phyloP scores from a whole-genome alignment of 1,284 basidiomycete genomes.

The Polyporus tsugae region DNA sequence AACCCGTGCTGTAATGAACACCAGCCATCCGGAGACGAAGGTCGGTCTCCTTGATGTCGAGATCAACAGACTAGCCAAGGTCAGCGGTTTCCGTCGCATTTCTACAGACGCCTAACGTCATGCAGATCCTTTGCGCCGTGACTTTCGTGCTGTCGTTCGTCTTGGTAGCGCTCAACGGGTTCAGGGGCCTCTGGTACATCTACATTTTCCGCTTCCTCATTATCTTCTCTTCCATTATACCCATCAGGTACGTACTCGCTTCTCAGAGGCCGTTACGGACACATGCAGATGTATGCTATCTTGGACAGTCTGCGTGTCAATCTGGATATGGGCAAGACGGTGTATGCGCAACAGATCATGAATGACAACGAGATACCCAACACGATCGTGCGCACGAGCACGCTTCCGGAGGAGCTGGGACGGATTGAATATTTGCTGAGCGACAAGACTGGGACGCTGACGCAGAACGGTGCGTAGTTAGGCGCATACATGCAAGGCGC shows the following conservation, averaged over 20 bases:
- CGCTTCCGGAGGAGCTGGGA: conserved; percentile 96
- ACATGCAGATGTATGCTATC: neutral
- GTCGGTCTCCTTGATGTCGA: conserved; percentile 93
- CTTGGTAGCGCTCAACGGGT: conserved; percentile 96
- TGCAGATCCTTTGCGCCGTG: conserved; percentile 91
- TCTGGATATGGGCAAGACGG: conserved; percentile 99
- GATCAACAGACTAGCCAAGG: conserved; percentile 96
- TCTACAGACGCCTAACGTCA: conserved; percentile 1
- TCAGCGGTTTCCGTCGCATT: conserved; percentile 41
- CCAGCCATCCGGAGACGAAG: conserved; percentile 96
- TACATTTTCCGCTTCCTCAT: conserved; percentile 98
- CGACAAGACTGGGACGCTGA: conserved; percentile 98
- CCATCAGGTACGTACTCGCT: conserved; percentile 81
- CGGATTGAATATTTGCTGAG: conserved; percentile 95
- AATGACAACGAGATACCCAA: conserved; percentile 91
- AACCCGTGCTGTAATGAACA: conserved; percentile 99
- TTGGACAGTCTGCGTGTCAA: conserved; percentile 89
- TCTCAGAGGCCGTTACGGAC: neutral
- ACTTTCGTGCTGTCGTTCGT: conserved; percentile 93
- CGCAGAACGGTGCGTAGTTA: conserved; percentile 84
- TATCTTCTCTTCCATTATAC: conserved; percentile 98
- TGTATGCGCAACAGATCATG: conserved; percentile 97
- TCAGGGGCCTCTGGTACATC: conserved; percentile 95
- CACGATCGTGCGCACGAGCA: conserved; percentile 97
- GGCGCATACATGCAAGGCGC: conserved; percentile 6